phyloP scores from a whole-genome alignment of 441 rosid species.

The Dalechampia spathulata region DNA sequence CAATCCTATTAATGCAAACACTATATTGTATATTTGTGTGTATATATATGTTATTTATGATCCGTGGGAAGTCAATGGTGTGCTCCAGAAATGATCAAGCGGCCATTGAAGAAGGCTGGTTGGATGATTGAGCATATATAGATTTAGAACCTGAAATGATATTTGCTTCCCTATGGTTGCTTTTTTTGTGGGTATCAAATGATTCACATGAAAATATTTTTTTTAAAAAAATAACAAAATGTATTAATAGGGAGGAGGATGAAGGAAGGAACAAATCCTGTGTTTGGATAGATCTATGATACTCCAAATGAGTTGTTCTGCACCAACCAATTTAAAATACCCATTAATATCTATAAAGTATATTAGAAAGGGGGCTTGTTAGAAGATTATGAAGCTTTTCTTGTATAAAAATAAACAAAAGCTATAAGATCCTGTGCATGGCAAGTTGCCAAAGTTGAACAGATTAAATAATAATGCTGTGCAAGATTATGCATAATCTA shows the following conservation, averaged over 20 bases:
- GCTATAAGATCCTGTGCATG: not conserved
- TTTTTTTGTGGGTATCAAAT: no score
- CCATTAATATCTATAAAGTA: conserved; percentile 6
- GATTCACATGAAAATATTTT: not conserved
- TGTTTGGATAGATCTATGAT: conserved; percentile 2
- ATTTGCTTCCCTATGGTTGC: no score
- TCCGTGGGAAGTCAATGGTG: no score
- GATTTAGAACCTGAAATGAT: no score
- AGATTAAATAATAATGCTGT: not conserved
- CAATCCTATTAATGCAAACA: no score
- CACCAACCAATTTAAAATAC: conserved; percentile 11
- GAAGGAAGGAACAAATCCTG: not conserved
- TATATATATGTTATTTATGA: no score
- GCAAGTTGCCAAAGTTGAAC: conserved; percentile 14
- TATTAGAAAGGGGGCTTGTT: not conserved
- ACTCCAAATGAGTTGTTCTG: conserved; percentile 16
- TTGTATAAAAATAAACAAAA: not conserved
- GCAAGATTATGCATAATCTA: not conserved
- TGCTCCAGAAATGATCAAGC: no score
- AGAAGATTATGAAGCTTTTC: not conserved
- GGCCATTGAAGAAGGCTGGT: no score
- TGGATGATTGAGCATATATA: no score
- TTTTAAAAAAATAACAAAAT: not conserved
- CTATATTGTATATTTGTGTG: no score
- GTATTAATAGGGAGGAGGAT: not conserved